Percentiles rank a stretch among this genome's conserved stretches.
Evolutionary conservation across 306 rosid species (phyloP).

Genomic region (Neltuma alba): DNA sequence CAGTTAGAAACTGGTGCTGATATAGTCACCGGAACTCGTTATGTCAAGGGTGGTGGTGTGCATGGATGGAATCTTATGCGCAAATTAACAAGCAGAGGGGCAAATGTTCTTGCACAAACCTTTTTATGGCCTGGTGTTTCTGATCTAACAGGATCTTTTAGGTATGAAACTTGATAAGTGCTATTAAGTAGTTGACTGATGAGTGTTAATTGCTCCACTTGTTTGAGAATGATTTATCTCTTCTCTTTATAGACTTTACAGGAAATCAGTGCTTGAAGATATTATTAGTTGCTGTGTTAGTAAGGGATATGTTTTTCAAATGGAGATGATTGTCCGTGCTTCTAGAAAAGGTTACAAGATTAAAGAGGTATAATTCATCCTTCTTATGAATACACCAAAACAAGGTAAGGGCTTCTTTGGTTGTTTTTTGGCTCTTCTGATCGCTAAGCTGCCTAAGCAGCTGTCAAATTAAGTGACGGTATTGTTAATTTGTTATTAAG

Average conservation of each 20-base stretch:
- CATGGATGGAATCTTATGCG: slow-evolving; percentile 99
- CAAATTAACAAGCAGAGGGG: slow-evolving; percentile 97
- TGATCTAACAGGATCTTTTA: slow-evolving; percentile 94
- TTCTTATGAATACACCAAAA: slow-evolving; percentile 29
- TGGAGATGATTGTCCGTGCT: slow-evolving; percentile 99
- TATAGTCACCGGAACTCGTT: slow-evolving; percentile 94
- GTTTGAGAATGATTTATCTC: slow-evolving; percentile 34
- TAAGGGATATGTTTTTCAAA: slow-evolving; percentile 96
- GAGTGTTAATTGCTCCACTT: slow-evolving; percentile 14
- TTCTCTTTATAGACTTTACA: slow-evolving; percentile 70
- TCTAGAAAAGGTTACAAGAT: slow-evolving; percentile 88
- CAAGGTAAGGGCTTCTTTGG: background rate
- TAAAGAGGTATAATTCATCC: slow-evolving; percentile 68
- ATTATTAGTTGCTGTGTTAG: slow-evolving; percentile 88
- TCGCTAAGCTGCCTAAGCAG: slow-evolving; percentile 21
- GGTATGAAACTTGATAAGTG: slow-evolving; percentile 52
- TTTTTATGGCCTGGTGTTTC: slow-evolving; percentile 97
- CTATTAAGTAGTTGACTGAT: slow-evolving; percentile 27
- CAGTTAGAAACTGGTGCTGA: slow-evolving; percentile 83
- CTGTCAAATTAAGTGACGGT: background rate
- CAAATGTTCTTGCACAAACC: slow-evolving; percentile 97
- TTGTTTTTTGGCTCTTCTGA: background rate
- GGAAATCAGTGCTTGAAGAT: slow-evolving; percentile 88
- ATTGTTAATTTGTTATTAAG: background rate
- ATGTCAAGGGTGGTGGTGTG: slow-evolving; percentile 92